Conservation (phyloP, 192 early-diverging fungal genomes). For the Coemansia sp. region DNA sequence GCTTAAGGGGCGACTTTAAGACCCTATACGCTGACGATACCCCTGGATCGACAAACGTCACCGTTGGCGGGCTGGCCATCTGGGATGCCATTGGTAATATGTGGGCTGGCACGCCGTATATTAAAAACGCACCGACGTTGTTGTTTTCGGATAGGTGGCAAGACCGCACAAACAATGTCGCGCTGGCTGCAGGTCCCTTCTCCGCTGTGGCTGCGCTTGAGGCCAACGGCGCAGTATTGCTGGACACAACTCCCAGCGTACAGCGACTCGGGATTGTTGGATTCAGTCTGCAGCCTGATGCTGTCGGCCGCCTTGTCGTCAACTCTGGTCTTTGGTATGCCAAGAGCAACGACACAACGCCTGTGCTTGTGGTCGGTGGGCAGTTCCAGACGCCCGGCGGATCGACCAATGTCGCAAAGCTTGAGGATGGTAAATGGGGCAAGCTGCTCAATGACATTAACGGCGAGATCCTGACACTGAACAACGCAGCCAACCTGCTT, state of each 20-base stretch:
- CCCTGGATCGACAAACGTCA: slow-evolving; percentile 6
- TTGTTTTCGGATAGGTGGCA: slow-evolving; percentile 25
- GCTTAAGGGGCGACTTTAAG: slow-evolving; percentile 31
- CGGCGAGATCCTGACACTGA: slow-evolving; percentile 57
- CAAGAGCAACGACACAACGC: slow-evolving; percentile 40
- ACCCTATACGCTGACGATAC: slow-evolving; percentile 9
- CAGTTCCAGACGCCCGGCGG: slow-evolving; percentile 53
- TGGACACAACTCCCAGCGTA: slow-evolving; percentile 23
- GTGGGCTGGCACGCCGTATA: slow-evolving; percentile 46
- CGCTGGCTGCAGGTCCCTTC: slow-evolving; percentile 39
- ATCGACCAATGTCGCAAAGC: slow-evolving; percentile 44
- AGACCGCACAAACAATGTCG: slow-evolving; percentile 23
- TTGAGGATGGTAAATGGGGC: slow-evolving; percentile 51
- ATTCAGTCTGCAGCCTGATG: slow-evolving; percentile 29
- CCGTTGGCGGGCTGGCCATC: slow-evolving; percentile 24
- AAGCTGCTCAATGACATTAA: slow-evolving; percentile 34
- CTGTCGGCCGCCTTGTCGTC: slow-evolving; percentile 29
- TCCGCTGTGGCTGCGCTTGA: slow-evolving; percentile 40
- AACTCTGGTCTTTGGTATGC: slow-evolving; percentile 59
- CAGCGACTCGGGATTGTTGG: slow-evolving; percentile 37
- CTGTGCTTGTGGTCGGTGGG: slow-evolving; percentile 57
- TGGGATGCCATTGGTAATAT: slow-evolving; percentile 34
- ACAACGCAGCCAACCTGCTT: slow-evolving; percentile 55
- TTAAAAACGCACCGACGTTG: slow-evolving; percentile 30
- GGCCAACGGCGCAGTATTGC: slow-evolving; percentile 36